phyloP scores from a whole-genome alignment of 768 basidiomycete species.

The Naganishia vaughanmartiniae region DNA sequence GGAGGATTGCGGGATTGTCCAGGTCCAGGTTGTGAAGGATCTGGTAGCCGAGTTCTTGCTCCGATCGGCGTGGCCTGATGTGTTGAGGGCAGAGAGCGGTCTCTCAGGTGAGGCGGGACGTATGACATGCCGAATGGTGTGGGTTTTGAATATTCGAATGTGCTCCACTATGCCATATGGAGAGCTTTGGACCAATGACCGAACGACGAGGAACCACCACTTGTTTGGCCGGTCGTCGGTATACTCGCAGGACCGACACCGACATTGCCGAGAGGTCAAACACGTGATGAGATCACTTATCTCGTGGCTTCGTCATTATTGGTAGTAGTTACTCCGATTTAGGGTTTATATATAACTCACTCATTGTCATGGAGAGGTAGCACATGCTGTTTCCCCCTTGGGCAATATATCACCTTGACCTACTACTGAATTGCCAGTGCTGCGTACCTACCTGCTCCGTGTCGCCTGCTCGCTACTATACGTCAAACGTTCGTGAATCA shows the following conservation, averaged over 20 bases:
- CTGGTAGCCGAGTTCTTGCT: neutral
- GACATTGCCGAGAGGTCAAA: neutral
- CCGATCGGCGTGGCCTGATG: neutral
- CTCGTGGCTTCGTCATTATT: no score
- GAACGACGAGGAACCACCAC: no score
- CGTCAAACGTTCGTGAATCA: conserved; percentile 1
- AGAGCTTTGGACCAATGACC: no score
- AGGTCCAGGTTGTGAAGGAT: no score
- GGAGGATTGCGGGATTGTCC: neutral
- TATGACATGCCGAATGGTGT: neutral
- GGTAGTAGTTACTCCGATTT: no score
- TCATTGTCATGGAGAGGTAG: neutral
- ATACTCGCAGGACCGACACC: no score
- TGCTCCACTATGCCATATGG: no score
- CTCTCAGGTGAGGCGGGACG: conserved; percentile 2
- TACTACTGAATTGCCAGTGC: neutral
- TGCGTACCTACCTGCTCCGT: neutral
- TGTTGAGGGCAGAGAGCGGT: neutral
- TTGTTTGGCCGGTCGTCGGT: no score
- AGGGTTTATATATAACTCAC: neutral
- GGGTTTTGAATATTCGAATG: no score
- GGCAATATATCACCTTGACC: neutral
- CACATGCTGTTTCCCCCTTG: neutral
- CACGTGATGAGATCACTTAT: conserved; percentile 1
- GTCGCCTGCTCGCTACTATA: neutral